Conservation (phyloP, 495 filamentous ascomycete species). For the Poronia punctata region DNA sequence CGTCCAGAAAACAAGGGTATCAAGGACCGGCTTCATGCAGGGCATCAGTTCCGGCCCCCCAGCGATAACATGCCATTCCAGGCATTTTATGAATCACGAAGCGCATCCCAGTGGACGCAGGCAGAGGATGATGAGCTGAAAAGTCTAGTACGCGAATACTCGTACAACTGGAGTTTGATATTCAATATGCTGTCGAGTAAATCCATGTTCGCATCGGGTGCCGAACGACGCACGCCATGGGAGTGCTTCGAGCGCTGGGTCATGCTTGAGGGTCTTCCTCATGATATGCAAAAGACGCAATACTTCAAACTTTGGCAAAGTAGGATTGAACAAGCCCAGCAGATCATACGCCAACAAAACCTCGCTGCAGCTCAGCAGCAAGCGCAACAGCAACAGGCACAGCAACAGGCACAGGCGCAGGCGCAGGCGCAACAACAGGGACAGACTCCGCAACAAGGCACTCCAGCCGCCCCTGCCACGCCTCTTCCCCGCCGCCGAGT, state of each 20-base stretch:
- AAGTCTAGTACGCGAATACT: conserved; percentile 77
- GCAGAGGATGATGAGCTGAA: conserved; percentile 86
- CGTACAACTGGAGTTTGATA: conserved; percentile 95
- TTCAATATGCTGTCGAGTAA: conserved; percentile 66
- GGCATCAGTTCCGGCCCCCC: conserved; percentile 88
- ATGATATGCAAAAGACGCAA: conserved; percentile 85
- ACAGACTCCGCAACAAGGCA: conserved; percentile 47
- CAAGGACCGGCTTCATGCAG: conserved; percentile 83
- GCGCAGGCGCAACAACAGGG: conserved; percentile 41
- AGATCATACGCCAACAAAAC: conserved; percentile 52
- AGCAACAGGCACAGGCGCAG: conserved; percentile 46
- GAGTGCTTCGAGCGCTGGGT: conserved; percentile 98
- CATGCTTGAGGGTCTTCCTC: conserved; percentile 75
- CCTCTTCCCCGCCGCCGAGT: conserved; percentile 53
- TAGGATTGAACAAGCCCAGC: conserved; percentile 72
- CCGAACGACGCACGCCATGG: conserved; percentile 92
- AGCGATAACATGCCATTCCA: conserved; percentile 87
- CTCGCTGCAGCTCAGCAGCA: conserved; percentile 47
- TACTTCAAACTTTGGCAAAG: conserved; percentile 84
- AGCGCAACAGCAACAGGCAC: conserved; percentile 39
- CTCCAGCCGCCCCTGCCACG: conserved; percentile 48
- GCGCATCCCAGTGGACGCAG: conserved; percentile 82
- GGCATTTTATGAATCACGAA: conserved; percentile 78
- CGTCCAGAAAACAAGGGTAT: conserved; percentile 82
- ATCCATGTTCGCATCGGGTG: conserved; percentile 69